Conservation (phyloP, 805 yeast genomes). For the Monosporozyma aerobia region DNA sequence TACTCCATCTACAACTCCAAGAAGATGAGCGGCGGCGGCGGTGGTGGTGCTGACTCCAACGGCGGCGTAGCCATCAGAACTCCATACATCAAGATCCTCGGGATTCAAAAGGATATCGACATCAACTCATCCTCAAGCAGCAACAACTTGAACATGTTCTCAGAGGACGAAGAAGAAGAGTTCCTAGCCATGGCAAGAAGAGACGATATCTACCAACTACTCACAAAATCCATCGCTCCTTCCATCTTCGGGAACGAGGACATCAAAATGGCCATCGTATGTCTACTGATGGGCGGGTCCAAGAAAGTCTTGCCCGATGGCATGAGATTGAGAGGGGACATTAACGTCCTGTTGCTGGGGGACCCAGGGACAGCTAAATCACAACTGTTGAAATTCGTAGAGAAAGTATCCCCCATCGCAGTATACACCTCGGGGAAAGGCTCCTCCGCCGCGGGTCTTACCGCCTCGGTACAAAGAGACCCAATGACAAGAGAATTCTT, state of each 20-base stretch:
- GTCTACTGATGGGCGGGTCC: conserved; percentile 90
- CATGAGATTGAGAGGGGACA: conserved; percentile 93
- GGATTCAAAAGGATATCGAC: conserved; percentile 77
- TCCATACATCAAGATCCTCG: conserved; percentile 81
- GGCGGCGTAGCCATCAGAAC: conserved; percentile 74
- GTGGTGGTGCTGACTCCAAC: conserved; percentile 6
- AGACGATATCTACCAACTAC: conserved; percentile 79
- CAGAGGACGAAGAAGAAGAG: conserved; percentile 92
- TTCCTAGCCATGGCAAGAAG: conserved; percentile 70
- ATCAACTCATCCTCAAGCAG: conserved; percentile 46
- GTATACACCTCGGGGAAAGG: conserved; percentile 98
- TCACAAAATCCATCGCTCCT: conserved; percentile 87
- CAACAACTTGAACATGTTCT: conserved; percentile 41
- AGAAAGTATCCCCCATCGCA: conserved; percentile 87
- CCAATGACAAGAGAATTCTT: conserved; percentile 81
- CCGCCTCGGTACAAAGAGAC: conserved; percentile 95
- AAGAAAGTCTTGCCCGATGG: conserved; percentile 90
- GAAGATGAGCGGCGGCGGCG: conserved; percentile 47
- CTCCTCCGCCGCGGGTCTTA: conserved; percentile 98
- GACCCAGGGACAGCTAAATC: conserved; percentile 99
- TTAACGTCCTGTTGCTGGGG: conserved; percentile 85
- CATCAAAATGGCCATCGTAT: conserved; percentile 87
- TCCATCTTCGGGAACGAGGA: conserved; percentile 91
- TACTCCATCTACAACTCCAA: conserved; percentile 83
- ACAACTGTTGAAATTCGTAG: conserved; percentile 88